phyloP scores from a whole-genome alignment of 176 grass and related monocot genomes.

The Pontederia crassipes region DNA sequence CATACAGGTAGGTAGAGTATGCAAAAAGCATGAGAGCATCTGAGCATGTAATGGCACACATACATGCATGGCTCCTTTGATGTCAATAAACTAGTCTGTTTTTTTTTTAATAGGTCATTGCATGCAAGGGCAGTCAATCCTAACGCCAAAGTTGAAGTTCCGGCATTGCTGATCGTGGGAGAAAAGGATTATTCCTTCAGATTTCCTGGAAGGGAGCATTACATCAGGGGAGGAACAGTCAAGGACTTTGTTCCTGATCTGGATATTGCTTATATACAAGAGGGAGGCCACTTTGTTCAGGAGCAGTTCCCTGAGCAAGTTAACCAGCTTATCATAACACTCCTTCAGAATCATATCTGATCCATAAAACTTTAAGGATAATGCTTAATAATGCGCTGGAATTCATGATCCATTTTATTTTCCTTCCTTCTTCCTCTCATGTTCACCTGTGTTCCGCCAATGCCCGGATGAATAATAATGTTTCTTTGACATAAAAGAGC shows the following conservation, averaged over 20 bases:
- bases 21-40: too few species aligned
- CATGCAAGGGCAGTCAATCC: background rate
- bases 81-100: background rate
- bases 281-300: constrained; percentile 55
- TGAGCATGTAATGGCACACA: too few species aligned
- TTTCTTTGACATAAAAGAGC: too few species aligned
- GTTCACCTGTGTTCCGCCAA: too few species aligned
- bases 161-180: constrained; percentile 33
- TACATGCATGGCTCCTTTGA: background rate
- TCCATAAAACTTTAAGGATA: too few species aligned
- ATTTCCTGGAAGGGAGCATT: constrained; percentile 18
- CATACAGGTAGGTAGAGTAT: constrained; percentile 39
- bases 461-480: too few species aligned
- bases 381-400: too few species aligned
- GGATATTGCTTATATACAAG: constrained; percentile 44
- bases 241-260: constrained; percentile 37
- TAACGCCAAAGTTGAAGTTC: constrained; percentile 24
- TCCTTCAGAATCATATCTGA: constrained; percentile 37
- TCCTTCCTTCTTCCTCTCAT: too few species aligned
- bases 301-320: constrained; percentile 62
- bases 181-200: constrained; percentile 30
- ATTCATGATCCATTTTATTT: background rate
- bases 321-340: constrained; percentile 36
- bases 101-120: constrained; percentile 10
- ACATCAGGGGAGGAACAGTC: constrained; percentile 25